Base-by-base conservation (phyloP, 176 grass and related monocot species). In the Saccharum spontaneum region DNA sequence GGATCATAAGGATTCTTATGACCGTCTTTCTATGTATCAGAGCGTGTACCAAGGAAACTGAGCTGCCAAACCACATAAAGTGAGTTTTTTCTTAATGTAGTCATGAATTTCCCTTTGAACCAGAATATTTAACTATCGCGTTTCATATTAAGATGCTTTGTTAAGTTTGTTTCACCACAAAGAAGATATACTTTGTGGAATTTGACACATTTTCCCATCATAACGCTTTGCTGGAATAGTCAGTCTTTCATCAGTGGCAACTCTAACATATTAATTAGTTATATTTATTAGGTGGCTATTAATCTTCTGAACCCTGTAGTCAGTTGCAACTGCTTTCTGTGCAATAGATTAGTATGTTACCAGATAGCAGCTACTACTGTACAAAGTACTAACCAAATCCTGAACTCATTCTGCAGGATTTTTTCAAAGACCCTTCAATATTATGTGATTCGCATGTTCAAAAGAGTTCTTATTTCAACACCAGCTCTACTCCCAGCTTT, bases 21-120 rank as follows among this genome's bases (percentile, higher is more conserved):
- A 94, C 91, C 45, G 82, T 93, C n/a, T 97, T 91, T 77, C 87
- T 92, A 71, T 97, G 91, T 82, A 94, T 97, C 82, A 94, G 88
- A 67, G 87, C 94, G 37, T 94, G 87, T 73, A 79, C 89, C 71
- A 88, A 59, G 71, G 89, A 93, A 73, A 87, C 86, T 7, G 86
- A 88, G 70, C 78, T 94, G 71, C 89, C 91, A 64, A 75, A 89
- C 74, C 89, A 97, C 79, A 90, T 94, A 91, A 93, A 92, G 94
- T 97, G 67, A 84, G 72, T 38, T 84, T 76, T 52, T 16, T 76
- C 57, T 61, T 30, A 26, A 45, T 77, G 40, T 57, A 33, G 3
- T 22, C 44, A 69, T 24, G 9, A 60, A 37, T 39, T 10, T 77
- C 5, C 43, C 30, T 80, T 73, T 75, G 20, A 65, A 64, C 23